Base-by-base conservation (phyloP, 2,329 filamentous ascomycete species). In the Xylaria sp. region DNA sequence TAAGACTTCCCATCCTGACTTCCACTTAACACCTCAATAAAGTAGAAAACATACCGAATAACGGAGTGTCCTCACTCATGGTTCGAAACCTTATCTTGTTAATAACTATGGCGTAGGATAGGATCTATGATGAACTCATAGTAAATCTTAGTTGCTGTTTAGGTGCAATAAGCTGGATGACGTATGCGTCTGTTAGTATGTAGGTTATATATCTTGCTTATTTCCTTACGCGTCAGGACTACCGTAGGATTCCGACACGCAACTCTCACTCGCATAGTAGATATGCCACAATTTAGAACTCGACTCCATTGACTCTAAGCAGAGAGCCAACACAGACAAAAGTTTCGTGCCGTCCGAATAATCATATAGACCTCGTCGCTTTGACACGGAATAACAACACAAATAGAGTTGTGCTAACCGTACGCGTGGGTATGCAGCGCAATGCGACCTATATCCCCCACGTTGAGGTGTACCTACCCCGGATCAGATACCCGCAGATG, bases 1-100 rank as follows among this genome's bases (percentile, higher is more conserved):
- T 17, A 42, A 8, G 39, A 42, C 47, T 3, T 50, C 47, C 9
- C 24, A 32, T 53, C 50, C 2, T 27, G 11, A 53, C 30, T 30
- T 32, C 27, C 7, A 53, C n/a, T n/a, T n/a, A n/a, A n/a, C 11
- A 6, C 11, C 5, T 14, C 12, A 42, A 17, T 4, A 42, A 42
- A 42, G 39, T 5, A 32, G 17, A 53, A 11, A 50, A 73, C 74
- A 68, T 65, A 75, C 74, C 70, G 24, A 71, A 69, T 32, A 76
- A 61, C 39, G 74, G 73, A n/a, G 72, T 72, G 34, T 68, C 56
- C 32, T 71, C 73, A 51, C 70, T 69, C 73, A 76, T 76, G 9
- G 42, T 54, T 39, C 27, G 34, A 3, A 21, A 9, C 1, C 24
- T 9, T 59, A 36, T 24, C 4, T 11, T 24, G 45, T 5, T 24